phyloP scores from a whole-genome alignment of 2,329 filamentous ascomycete species.

The Xylaria sp. region DNA sequence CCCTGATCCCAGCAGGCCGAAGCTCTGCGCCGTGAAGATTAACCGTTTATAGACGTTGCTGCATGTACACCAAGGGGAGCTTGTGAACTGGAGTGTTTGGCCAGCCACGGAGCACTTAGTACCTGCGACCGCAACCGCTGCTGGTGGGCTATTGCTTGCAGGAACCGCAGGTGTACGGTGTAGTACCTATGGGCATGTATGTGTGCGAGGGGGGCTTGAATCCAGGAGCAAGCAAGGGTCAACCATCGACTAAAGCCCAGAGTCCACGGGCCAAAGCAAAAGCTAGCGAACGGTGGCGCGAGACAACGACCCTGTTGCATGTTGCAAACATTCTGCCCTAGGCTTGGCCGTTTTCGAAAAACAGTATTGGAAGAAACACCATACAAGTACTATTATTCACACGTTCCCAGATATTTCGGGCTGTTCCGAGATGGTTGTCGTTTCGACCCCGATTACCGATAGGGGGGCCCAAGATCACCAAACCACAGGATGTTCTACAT shows the following conservation, averaged over 20 bases:
- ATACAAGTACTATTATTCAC: neutral
- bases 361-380: neutral
- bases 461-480: neutral
- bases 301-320: slow-evolving; percentile 13
- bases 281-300: slow-evolving; percentile 10
- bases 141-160: slow-evolving; percentile 9
- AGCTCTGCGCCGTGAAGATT: slow-evolving; percentile 15
- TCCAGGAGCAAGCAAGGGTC: slow-evolving; percentile 5
- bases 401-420: slow-evolving; percentile 7
- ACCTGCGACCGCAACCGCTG: neutral
- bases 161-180: slow-evolving; percentile 14
- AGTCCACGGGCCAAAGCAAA: neutral
- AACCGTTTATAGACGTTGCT: slow-evolving; percentile 17
- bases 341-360: neutral
- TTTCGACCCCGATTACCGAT: neutral
- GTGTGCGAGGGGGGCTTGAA: slow-evolving; percentile 3
- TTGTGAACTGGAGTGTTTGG: slow-evolving; percentile 16
- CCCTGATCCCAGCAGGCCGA: slow-evolving; percentile 17
- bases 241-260: slow-evolving; percentile 1
- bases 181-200: slow-evolving; percentile 1
- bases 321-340: slow-evolving; percentile 12
- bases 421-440: slow-evolving; percentile 15
- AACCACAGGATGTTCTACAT: neutral
- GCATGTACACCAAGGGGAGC: slow-evolving; percentile 15
- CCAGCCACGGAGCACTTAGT: slow-evolving; percentile 5